Percentiles rank a stretch among this genome's conserved stretches.
phyloP scores from a whole-genome alignment of 345 rosid genomes.

The Rubroshorea leprosula region DNA sequence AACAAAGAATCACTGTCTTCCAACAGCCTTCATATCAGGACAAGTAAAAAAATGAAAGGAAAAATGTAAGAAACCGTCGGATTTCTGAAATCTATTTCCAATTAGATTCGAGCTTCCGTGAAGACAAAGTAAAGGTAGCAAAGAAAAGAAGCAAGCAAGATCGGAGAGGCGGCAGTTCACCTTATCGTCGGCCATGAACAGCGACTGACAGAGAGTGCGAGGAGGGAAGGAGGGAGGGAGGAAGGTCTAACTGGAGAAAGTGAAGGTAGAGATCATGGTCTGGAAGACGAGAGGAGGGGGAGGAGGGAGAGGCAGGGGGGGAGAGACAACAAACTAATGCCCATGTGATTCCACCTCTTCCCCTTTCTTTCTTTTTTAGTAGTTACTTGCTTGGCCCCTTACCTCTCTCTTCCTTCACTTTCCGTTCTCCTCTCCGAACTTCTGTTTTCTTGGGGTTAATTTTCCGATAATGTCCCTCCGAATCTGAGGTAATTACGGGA shows the following conservation, averaged over 20 bases:
- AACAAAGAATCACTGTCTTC: neutral
- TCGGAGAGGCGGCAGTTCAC: slow-evolving; percentile 22
- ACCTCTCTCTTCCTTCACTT: slow-evolving; percentile 25
- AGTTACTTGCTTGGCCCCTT: slow-evolving; percentile 7
- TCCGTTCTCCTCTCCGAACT: slow-evolving; percentile 35
- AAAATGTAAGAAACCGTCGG: slow-evolving; percentile 8
- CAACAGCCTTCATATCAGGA: neutral
- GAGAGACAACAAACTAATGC: slow-evolving; percentile 30
- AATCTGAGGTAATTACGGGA: neutral
- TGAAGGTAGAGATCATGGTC: slow-evolving; percentile 31
- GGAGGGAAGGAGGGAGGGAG: slow-evolving; percentile 2
- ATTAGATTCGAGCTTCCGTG: neutral
- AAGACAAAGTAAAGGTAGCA: neutral
- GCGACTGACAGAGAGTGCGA: slow-evolving; percentile 15
- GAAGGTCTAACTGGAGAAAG: slow-evolving; percentile 20
- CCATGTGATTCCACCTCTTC: slow-evolving; percentile 49
- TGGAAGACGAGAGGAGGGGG: slow-evolving; percentile 14
- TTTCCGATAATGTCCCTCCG: neutral
- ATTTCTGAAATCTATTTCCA: neutral
- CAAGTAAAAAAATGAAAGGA: neutral
- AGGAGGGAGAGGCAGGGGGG: slow-evolving; percentile 15
- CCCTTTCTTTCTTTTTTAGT: slow-evolving; percentile 7
- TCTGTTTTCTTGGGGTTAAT: neutral
- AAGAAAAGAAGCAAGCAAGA: neutral
- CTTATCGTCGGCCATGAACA: slow-evolving; percentile 74